Evolutionary conservation across 768 basidiomycete genomes (phyloP).

Genomic region (Nidula microcarpa): DNA sequence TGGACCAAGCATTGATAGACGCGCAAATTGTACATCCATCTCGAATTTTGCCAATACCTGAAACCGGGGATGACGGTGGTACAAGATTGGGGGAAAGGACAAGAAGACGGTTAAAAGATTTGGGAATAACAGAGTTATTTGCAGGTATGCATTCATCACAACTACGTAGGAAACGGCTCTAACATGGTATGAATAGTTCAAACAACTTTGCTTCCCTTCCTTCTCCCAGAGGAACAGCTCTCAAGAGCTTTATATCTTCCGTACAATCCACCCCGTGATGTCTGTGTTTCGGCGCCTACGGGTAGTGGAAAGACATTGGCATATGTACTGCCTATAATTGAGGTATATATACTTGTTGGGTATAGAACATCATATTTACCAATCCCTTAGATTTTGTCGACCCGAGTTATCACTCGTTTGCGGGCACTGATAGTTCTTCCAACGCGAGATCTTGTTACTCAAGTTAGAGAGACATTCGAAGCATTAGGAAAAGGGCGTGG

Average conservation of each 20-base stretch:
- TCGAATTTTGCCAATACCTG: constrained; percentile 38
- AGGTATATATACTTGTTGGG: constrained; percentile 41
- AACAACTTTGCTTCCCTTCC: constrained; percentile 79
- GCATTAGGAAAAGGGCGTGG: constrained; percentile 79
- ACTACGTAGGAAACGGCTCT: not conserved
- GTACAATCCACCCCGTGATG: constrained; percentile 66
- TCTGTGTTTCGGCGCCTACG: constrained; percentile 95
- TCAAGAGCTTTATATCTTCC: constrained; percentile 59
- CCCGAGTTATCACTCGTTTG: constrained; percentile 75
- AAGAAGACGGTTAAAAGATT: constrained; percentile 58
- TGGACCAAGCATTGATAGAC: constrained; percentile 68
- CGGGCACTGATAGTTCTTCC: constrained; percentile 89
- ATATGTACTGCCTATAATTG: constrained; percentile 91
- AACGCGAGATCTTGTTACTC: constrained; percentile 88
- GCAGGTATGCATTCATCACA: constrained; percentile 55
- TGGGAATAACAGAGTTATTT: constrained; percentile 85
- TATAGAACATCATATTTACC: constrained; percentile 1
- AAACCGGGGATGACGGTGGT: constrained; percentile 32
- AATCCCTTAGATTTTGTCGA: constrained; percentile 58
- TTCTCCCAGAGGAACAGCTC: constrained; percentile 46
- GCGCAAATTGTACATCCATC: constrained; percentile 68
- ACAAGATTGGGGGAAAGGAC: constrained; percentile 58
- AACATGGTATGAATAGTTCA: constrained; percentile 57
- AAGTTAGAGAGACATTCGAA: constrained; percentile 93
- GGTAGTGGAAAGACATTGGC: constrained; percentile 97